phyloP scores from a whole-genome alignment of 345 rosid species.

The Bruguiera parviflora region DNA sequence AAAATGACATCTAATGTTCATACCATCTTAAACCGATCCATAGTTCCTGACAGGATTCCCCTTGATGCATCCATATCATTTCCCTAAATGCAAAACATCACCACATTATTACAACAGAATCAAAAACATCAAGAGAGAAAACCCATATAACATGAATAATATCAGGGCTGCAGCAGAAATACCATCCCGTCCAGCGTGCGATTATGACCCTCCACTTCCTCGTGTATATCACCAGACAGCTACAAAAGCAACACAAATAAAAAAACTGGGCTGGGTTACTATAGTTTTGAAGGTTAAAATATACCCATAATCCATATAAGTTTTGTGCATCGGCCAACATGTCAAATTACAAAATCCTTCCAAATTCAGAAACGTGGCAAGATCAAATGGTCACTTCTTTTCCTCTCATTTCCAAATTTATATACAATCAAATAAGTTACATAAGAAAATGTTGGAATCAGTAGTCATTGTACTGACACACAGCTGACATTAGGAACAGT shows the following conservation, averaged over 20 bases:
- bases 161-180: slow-evolving; percentile 13
- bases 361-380: not conserved
- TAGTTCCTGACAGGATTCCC: slow-evolving; percentile 87
- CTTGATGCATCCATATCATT: slow-evolving; percentile 95
- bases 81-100: slow-evolving; percentile 48
- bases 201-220: slow-evolving; percentile 85
- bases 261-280: slow-evolving; percentile 8
- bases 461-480: not conserved
- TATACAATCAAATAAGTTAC: not conserved
- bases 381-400: not conserved
- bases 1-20: not conserved
- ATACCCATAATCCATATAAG: not conserved
- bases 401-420: not conserved
- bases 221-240: slow-evolving; percentile 88
- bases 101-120: slow-evolving; percentile 17
- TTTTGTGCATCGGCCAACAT: not conserved
- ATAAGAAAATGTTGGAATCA: not conserved
- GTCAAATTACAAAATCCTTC: not conserved
- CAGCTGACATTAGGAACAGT: not conserved
- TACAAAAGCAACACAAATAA: slow-evolving; percentile 26
- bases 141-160: not conserved
- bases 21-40: slow-evolving; percentile 94
- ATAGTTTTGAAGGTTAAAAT: not conserved
- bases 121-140: not conserved
- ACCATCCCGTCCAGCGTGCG: slow-evolving; percentile 88